phyloP scores from a whole-genome alignment of 805 yeast species.

The Ogataea methylovora region DNA sequence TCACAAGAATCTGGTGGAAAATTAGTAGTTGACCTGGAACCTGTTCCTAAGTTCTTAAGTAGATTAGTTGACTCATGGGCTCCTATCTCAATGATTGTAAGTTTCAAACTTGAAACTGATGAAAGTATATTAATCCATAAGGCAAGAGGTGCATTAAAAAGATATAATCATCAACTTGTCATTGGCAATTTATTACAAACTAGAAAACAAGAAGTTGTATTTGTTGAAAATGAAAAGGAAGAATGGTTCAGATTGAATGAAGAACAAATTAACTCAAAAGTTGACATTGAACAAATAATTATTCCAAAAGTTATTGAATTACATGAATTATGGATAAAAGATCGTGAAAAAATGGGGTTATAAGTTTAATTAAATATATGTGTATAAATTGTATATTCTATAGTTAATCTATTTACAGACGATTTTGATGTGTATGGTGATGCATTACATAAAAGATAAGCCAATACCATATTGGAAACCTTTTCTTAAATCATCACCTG shows the following conservation, averaged over 20 bases:
- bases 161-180: slow-evolving; percentile 90
- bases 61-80: slow-evolving; percentile 92
- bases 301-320: slow-evolving; percentile 66
- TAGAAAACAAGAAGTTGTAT: slow-evolving; percentile 80
- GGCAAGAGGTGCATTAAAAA: slow-evolving; percentile 67
- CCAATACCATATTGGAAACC: slow-evolving; percentile 58
- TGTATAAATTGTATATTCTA: not conserved
- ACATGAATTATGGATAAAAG: slow-evolving; percentile 58
- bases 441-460: slow-evolving; percentile 46
- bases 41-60: slow-evolving; percentile 90
- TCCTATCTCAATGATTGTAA: slow-evolving; percentile 86
- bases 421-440: slow-evolving; percentile 2
- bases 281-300: slow-evolving; percentile 72
- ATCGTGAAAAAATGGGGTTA: slow-evolving; percentile 18
- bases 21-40: slow-evolving; percentile 79
- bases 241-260: slow-evolving; percentile 45
- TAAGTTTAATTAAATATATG: slow-evolving; percentile 2
- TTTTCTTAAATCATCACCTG: slow-evolving; percentile 39
- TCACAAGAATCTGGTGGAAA: slow-evolving; percentile 66
- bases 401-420: not conserved
- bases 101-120: slow-evolving; percentile 93
- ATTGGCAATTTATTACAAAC: slow-evolving; percentile 90
- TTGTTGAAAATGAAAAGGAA: slow-evolving; percentile 49
- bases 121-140: slow-evolving; percentile 58
- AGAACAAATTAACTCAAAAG: slow-evolving; percentile 28